phyloP scores from a whole-genome alignment of 805 yeast genomes.

The Starmerella cellae region DNA sequence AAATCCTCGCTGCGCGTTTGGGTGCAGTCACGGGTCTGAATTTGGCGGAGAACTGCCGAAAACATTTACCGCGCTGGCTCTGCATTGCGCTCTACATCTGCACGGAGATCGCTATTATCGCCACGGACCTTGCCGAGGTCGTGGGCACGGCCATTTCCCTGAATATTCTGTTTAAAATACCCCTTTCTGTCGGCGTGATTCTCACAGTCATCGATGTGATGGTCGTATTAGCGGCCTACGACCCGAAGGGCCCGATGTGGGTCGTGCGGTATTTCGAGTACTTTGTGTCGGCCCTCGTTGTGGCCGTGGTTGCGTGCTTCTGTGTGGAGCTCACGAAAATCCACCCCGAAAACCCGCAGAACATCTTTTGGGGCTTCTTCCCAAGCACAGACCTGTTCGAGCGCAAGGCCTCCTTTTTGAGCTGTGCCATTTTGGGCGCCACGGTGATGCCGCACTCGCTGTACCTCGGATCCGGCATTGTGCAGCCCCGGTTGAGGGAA shows the following conservation, averaged over 20 bases:
- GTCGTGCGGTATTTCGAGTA: conserved; percentile 66
- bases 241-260: conserved; percentile 60
- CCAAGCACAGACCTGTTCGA: conserved; percentile 51
- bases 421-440: conserved; percentile 81
- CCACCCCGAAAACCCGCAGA: conserved; percentile 37
- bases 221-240: conserved; percentile 63
- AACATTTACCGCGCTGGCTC: conserved; percentile 53
- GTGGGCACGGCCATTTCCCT: conserved; percentile 85
- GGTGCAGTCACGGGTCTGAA: conserved; percentile 87
- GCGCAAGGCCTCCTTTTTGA: conserved; percentile 55
- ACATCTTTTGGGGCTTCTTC: conserved; percentile 51
- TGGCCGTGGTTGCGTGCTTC: conserved; percentile 65
- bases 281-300: conserved; percentile 57
- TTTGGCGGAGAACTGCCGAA: conserved; percentile 70
- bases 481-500: conserved; percentile 69
- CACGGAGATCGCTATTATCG: conserved; percentile 79
- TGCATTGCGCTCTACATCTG: conserved; percentile 50
- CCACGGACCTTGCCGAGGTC: conserved; percentile 88
- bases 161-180: conserved; percentile 61
- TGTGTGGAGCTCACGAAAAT: conserved; percentile 44
- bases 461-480: conserved; percentile 74
- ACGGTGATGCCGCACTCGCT: conserved; percentile 91
- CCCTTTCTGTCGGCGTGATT: conserved; percentile 60
- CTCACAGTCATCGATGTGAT: conserved; percentile 74
- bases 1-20: conserved; percentile 67